Evolutionary conservation across 768 basidiomycete genomes (phyloP).

Genomic region (Podaxis carcinomalis): DNA sequence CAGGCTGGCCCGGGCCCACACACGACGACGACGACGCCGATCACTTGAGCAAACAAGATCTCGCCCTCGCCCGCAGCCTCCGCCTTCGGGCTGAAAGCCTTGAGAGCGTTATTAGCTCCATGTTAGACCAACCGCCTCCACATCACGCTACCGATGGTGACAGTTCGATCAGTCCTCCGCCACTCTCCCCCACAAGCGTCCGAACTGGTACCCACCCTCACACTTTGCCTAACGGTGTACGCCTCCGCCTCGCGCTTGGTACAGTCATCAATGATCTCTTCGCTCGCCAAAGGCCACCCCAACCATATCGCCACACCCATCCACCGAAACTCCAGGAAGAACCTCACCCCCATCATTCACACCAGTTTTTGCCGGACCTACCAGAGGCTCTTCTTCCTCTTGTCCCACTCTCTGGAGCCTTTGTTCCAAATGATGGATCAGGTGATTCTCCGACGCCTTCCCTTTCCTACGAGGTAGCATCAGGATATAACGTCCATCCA

Average conservation of each 20-base stretch:
- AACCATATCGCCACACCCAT: conserved; percentile 35
- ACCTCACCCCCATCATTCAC: conserved; percentile 24
- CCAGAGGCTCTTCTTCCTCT: conserved; percentile 24
- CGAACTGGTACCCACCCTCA: conserved; percentile 42
- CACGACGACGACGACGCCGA: conserved; percentile 59
- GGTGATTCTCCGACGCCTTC: conserved; percentile 9
- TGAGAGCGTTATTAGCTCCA: conserved; percentile 76
- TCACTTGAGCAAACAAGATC: conserved; percentile 51
- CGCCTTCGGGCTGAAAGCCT: conserved; percentile 75
- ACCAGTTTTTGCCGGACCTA: conserved; percentile 22
- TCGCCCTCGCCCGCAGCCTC: conserved; percentile 57
- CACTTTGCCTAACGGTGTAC: conserved; percentile 74
- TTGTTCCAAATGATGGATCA: conserved; percentile 15
- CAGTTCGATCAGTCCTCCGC: conserved; percentile 42
- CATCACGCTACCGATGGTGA: conserved; percentile 54
- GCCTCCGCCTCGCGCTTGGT: conserved; percentile 69
- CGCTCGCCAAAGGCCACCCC: conserved; percentile 60
- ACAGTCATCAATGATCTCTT: conserved; percentile 83
- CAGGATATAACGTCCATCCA: conserved; percentile 13
- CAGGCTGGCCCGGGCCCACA: conserved; percentile 37
- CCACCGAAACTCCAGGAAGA: conserved; percentile 8
- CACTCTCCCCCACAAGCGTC: conserved; percentile 42
- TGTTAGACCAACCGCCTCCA: conserved; percentile 77
- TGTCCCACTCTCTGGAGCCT: conserved; percentile 26
- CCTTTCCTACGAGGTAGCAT: conserved; percentile 13